Evolutionary conservation across 805 yeast genomes (phyloP).

Genomic region (Scheffersomyces amazonensis): DNA sequence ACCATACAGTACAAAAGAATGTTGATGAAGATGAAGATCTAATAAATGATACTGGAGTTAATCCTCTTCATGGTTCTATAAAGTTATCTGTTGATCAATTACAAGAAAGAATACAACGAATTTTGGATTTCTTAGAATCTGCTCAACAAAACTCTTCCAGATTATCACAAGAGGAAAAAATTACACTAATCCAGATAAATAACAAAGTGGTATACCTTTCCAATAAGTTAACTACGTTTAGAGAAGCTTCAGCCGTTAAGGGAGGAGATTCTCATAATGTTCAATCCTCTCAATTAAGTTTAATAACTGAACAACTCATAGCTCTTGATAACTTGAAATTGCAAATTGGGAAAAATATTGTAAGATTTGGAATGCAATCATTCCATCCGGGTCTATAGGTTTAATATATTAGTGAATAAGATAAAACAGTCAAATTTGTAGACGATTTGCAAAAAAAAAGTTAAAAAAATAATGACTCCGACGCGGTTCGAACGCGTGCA

Average conservation of each 20-base stretch:
- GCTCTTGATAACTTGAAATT: conserved; percentile 18
- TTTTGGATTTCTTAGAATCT: conserved; percentile 17
- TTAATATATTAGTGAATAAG: too few species aligned
- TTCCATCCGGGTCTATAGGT: too few species aligned
- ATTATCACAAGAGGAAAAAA: neutral
- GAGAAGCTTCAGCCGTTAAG: conserved; percentile 1
- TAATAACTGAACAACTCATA: conserved; percentile 28
- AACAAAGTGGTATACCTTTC: conserved; percentile 26
- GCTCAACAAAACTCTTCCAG: conserved; percentile 3
- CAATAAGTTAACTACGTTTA: conserved; percentile 15
- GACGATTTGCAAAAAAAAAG: neutral
- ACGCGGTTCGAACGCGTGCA: conserved; percentile 36
- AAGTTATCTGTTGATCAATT: conserved; percentile 14
- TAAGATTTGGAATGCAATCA: conserved; percentile 6
- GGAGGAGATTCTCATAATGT: too few species aligned
- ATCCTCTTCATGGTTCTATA: neutral
- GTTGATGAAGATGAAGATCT: neutral
- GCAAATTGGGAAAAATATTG: conserved; percentile 11
- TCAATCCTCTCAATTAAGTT: conserved; percentile 23
- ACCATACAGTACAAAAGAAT: conserved; percentile 9
- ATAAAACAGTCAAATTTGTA: neutral
- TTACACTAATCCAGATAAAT: conserved; percentile 15
- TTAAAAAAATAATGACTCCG: conserved; percentile 23
- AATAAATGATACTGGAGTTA: neutral
- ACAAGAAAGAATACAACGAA: conserved; percentile 15